Percentiles rank a stretch among this genome's conserved stretches.
Evolutionary conservation across 2,329 filamentous ascomycete genomes (phyloP).

Genomic region (Tolypocladium pustulatum): DNA sequence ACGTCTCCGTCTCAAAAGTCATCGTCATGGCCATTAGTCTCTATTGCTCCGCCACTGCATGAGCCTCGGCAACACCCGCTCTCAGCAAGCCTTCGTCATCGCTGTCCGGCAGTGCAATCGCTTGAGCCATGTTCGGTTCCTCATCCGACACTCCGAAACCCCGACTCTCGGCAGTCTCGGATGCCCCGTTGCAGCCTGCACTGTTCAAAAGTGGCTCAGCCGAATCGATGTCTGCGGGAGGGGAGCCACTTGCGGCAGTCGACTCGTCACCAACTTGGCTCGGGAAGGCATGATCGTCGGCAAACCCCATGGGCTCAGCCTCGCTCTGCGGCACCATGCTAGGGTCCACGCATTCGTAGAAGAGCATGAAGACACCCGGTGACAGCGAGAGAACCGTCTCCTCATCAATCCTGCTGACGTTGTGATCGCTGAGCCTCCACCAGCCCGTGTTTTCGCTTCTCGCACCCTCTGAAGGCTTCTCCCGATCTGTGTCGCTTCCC

Average conservation of each 20-base stretch:
- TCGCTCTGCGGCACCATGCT: conserved; percentile 31
- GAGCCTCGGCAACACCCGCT: neutral
- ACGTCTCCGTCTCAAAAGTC: neutral
- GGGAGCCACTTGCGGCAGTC: neutral
- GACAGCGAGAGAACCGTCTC: conserved; percentile 62
- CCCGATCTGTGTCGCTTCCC: conserved; percentile 5
- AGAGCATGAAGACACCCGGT: conserved; percentile 84
- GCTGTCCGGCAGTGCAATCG: neutral
- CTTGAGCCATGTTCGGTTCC: neutral
- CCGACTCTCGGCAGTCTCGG: neutral
- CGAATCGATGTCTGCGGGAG: neutral
- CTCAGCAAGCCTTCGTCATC: neutral
- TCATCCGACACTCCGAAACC: neutral
- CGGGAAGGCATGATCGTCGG: neutral
- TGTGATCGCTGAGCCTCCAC: conserved; percentile 89
- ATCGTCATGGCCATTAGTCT: neutral
- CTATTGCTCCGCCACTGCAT: neutral
- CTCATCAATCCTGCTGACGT: conserved; percentile 65
- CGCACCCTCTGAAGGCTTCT: conserved; percentile 1
- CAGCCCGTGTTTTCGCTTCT: conserved; percentile 43
- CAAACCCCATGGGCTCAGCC: conserved; percentile 11
- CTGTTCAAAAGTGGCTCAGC: conserved; percentile 1
- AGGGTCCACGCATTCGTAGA: conserved; percentile 69
- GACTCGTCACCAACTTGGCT: neutral
- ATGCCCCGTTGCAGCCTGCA: neutral